Evolutionary conservation across 495 filamentous ascomycete species (phyloP), one percentile per base, ranked within the genome.

Genomic region (Lophium mytilinum): DNA sequence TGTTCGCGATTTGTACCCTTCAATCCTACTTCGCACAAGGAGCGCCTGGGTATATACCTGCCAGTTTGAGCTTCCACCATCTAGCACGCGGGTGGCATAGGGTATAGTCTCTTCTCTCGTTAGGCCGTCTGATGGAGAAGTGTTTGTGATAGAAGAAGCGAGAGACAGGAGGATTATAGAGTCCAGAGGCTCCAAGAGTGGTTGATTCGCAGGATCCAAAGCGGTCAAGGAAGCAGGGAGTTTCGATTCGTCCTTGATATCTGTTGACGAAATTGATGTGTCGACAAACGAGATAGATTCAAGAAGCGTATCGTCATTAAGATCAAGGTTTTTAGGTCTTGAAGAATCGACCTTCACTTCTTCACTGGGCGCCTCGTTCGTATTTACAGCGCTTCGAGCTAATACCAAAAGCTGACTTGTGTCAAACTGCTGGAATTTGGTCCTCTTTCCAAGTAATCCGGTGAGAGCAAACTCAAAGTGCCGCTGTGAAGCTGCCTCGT

Each of bases 11-110:
- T 79, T 80, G 67, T 90, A 88, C 0, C 88, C 82, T 70, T 99
- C 93, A 56, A 96, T 89, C 3, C 93, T 78, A 66, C 88, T 92
- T 42, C 93, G 81, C 5, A 96, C 83, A 2, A 97, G 74, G 5
- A 99, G 73, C 1, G 88, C 93, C 65, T 96, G 89, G 0, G 93
- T 96, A 67, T 99, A 97, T 18, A 96, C 84, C 70, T 97, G 94
- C 93, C 93, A 99, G 70, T 97, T 97, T 2, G 89, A 90, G 60
- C 87, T 86, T 47, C 90, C 89, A 52, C 93, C 90, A 14, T 86
- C 78, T 17, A 99, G 78, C 0, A 97, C 94, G 15, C 93, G 82
- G 18, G 83, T 84, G 5, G 91, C 94, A 68, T 90, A 97, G 0
- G 93, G 93, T 14, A 90, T 71, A 37, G 95, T 91, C 69, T 96